Evolutionary conservation across 2,329 filamentous ascomycete species (phyloP).

Genomic region (Aspergillus candidus): DNA sequence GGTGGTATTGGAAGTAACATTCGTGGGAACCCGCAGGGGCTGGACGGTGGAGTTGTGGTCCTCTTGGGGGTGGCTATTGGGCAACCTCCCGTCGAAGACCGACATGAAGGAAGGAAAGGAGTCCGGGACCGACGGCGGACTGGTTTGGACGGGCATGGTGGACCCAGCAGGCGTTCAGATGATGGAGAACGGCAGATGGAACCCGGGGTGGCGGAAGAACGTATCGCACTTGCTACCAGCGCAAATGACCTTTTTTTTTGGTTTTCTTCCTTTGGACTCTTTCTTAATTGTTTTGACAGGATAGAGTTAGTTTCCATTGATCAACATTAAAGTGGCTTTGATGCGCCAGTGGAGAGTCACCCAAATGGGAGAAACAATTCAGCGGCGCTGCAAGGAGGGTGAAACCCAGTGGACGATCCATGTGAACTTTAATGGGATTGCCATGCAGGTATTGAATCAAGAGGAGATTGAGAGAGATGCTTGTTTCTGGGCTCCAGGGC

Average conservation of each 20-base stretch:
- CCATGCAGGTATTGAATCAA: slow-evolving; percentile 12
- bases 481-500: not conserved
- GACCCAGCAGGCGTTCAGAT: slow-evolving; percentile 14
- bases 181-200: slow-evolving; percentile 11
- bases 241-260: slow-evolving; percentile 28
- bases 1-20: slow-evolving; percentile 23
- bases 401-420: slow-evolving; percentile 22
- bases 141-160: slow-evolving; percentile 38
- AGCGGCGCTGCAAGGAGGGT: slow-evolving; percentile 25
- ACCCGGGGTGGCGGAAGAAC: slow-evolving; percentile 20
- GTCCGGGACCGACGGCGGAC: slow-evolving; percentile 34
- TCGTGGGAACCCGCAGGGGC: slow-evolving; percentile 22
- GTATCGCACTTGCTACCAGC: slow-evolving; percentile 35
- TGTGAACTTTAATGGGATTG: slow-evolving; percentile 12
- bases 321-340: slow-evolving; percentile 8
- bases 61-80: slow-evolving; percentile 21
- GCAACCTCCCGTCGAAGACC: slow-evolving; percentile 43
- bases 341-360: slow-evolving; percentile 6
- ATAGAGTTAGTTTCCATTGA: slow-evolving; percentile 26
- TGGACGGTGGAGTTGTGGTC: slow-evolving; percentile 21
- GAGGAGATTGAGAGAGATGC: not conserved
- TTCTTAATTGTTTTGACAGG: slow-evolving; percentile 18
- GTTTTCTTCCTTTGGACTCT: too few relatives aligned
- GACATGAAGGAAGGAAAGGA: slow-evolving; percentile 50
- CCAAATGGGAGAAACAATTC: slow-evolving; percentile 16